These are phyloP conservation scores for Globisporangium nunn DNA, from an alignment of 352 stramenopile species.

Conservation along the genomic window DNA sequence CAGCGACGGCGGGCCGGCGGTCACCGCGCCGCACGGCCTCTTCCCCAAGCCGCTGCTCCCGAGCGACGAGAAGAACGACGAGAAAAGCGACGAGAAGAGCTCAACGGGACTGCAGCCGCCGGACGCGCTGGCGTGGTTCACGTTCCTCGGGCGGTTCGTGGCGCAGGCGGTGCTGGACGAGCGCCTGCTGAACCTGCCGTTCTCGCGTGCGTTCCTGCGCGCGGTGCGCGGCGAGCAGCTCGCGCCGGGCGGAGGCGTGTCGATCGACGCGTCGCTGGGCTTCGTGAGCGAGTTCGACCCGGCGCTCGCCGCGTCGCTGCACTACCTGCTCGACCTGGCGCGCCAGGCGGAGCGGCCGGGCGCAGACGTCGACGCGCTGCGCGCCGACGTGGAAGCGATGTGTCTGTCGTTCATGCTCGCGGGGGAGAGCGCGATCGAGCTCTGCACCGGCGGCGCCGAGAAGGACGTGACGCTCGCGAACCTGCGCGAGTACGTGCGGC, in stretches of 20 bases:
- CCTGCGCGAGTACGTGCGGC: slow-evolving; percentile 44
- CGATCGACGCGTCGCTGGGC: slow-evolving; percentile 38
- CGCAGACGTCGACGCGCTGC: too few relatives aligned
- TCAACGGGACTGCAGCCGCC: neutral
- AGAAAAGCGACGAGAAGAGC: neutral
- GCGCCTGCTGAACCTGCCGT: slow-evolving; percentile 70
- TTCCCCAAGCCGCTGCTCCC: slow-evolving; percentile 35
- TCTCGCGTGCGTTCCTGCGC: slow-evolving; percentile 68
- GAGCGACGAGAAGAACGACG: neutral
- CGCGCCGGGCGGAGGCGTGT: slow-evolving; percentile 25
- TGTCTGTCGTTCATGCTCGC: slow-evolving; percentile 74
- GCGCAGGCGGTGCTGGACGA: slow-evolving; percentile 78
- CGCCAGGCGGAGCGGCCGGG: too few relatives aligned
- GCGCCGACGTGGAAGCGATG: slow-evolving; percentile 41
- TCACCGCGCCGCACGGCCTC: slow-evolving; percentile 46
- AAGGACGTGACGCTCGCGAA: slow-evolving; percentile 38
- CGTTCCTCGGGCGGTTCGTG: slow-evolving; percentile 65
- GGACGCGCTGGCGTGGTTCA: slow-evolving; percentile 47
- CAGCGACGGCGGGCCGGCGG: slow-evolving; percentile 20
- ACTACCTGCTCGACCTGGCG: slow-evolving; percentile 38
- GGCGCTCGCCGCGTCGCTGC: slow-evolving; percentile 54
- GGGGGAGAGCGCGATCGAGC: slow-evolving; percentile 47
- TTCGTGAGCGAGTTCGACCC: slow-evolving; percentile 68
- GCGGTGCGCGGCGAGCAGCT: slow-evolving; percentile 49
- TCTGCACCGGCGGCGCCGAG: slow-evolving; percentile 35